Evolutionary conservation across 139 green algal genomes (phyloP), one percentile per base, ranked within the genome.

Genomic region (Chloropicon primus): DNA sequence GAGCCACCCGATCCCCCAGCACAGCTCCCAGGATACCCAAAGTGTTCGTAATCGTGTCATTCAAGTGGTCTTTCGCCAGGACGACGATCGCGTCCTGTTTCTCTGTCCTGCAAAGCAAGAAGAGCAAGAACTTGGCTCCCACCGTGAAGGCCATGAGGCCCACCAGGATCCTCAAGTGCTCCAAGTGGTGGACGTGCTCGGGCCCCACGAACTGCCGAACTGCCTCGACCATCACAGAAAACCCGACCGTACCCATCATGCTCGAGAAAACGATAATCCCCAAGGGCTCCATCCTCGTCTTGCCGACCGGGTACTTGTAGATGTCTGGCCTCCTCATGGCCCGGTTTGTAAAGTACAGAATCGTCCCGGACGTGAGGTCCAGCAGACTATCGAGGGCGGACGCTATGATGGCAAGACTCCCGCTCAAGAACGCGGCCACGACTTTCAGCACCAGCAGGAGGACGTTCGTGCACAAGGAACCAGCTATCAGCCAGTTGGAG

Each of bases 21-120:
- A 90, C 22, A n/a, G 76, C 84, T 62, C 79, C 79, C 10, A 76
- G 74, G 21, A 89, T 78, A 2, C 82, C 85, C 1, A 90, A 27
- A 2, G 76, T 24, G 53, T 91, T 91, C n/a, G 84, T 88, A 22
- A 90, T 26, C 25, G 90, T 85, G 53, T 91, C 87, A 71, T 89
- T 89, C 23, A 89, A 78, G 81, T 91, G 87, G 74, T 91, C 87
- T 27, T 87, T 74, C 0, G 85, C 86, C 54, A 89, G 88, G 21
- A 86, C 80, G 3, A 74, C 21, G 2, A 91, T 85, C 1, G 81
- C 78, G 21, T 86, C 77, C 28, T 85, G 77, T 2, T 27, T 26
- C 71, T 26, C 71, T 21, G 10, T 79, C 2, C 82, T 74, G 28
- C 79, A 83, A n/a, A 80, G 74, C 1, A 83, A 25, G 62, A 77